Evolutionary conservation across 2,329 filamentous ascomycete species (phyloP), one percentile per base, ranked within the genome.

Genomic region (Penicillium sp.): DNA sequence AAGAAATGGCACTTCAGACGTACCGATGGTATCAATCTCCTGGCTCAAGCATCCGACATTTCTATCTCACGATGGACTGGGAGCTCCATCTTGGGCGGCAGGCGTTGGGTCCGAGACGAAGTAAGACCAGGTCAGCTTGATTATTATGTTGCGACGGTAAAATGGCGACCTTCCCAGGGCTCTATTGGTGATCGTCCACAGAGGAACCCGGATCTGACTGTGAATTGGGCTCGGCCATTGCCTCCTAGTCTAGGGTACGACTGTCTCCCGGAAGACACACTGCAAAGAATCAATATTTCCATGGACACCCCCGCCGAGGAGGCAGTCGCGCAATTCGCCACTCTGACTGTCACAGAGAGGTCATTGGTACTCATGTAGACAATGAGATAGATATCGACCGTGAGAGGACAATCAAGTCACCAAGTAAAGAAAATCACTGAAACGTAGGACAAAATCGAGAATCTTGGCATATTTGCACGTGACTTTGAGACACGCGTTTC

Each of bases 41-140:
- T 62, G 21, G 67, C 70, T 0, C 63, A 70, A 6, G 59, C 58
- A 6, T 59, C 64, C 0, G 65, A 63, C 23, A 64, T 61, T 4
- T 52, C 67, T 16, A 62, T 68, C 2, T 74, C 62, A 16, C 60
- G 61, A 10, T 81, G 79, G 79, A 73, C 62, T 1, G 79, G 79
- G 0, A 70, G 70, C 12, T 76, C 77, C n/a, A 71, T 68, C 0
- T 75, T 78, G 70, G 59, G 71, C 5, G 45, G 57, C 0, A 1
- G 56, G 26, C 65, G 71, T 6, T 80, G 76, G 73, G 9, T 69
- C 1, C 69, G 76, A 1, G 78, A 81, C 54, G 77, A 79, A 59
- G 65, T 65, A 0, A 59, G 65, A 16, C 63, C 67, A 0, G 68
- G 70, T 4, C 62, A 60, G 15, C 66, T 81, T 8, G 70, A 78